Evolutionary conservation across 2,329 filamentous ascomycete species (phyloP).

Genomic region (Sclerotinia subarctica): DNA sequence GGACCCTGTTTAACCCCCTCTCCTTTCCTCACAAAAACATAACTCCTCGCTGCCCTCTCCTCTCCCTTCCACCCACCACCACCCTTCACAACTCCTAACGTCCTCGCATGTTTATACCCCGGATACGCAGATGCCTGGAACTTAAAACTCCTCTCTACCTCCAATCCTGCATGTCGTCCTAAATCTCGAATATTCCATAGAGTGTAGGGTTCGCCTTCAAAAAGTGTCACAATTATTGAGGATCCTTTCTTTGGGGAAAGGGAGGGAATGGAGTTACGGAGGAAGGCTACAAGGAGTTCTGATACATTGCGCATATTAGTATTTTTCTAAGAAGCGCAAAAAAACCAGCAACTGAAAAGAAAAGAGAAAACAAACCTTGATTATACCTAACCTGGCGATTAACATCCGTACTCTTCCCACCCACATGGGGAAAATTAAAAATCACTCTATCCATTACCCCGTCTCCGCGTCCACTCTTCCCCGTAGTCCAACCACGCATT

Average conservation of each 20-base stretch:
- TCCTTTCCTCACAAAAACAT: slow-evolving; percentile 59
- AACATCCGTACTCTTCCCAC: slow-evolving; percentile 86
- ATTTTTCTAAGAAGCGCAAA: neutral
- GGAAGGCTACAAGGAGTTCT: slow-evolving; percentile 69
- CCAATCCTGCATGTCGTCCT: slow-evolving; percentile 70
- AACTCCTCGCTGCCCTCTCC: slow-evolving; percentile 54
- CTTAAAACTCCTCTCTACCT: slow-evolving; percentile 65
- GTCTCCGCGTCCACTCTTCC: slow-evolving; percentile 32
- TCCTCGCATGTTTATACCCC: slow-evolving; percentile 70
- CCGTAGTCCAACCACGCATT: slow-evolving; percentile 47
- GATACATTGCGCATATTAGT: slow-evolving; percentile 8
- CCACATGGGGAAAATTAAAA: slow-evolving; percentile 98
- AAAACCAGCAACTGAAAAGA: neutral
- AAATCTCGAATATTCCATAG: slow-evolving; percentile 93
- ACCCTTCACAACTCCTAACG: slow-evolving; percentile 61
- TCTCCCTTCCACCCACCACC: slow-evolving; percentile 51
- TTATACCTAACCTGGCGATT: slow-evolving; percentile 93
- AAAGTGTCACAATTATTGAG: slow-evolving; percentile 75
- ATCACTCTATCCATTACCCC: slow-evolving; percentile 70
- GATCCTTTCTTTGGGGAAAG: slow-evolving; percentile 52
- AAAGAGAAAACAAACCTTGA: slow-evolving; percentile 48
- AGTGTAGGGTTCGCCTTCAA: slow-evolving; percentile 91
- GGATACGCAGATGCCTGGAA: slow-evolving; percentile 68
- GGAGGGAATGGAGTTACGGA: slow-evolving; percentile 51
- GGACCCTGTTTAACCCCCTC: slow-evolving; percentile 41